Conservation (phyloP, 768 basidiomycete genomes). For the Pleurotus tuber-regium region DNA sequence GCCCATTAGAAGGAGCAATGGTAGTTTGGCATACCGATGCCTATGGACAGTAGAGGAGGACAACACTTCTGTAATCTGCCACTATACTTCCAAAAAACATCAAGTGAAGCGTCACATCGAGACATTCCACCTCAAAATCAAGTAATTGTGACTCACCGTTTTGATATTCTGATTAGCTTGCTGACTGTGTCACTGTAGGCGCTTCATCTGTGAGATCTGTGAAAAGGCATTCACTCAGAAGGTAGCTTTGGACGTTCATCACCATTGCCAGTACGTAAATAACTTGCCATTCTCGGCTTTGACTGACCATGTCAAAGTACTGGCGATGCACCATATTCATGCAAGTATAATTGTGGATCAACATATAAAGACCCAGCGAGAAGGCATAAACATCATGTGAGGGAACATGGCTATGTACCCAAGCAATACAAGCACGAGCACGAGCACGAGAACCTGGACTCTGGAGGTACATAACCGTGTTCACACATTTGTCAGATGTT, state of each 20-base stretch:
- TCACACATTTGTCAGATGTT: background rate
- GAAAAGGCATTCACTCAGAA: constrained; percentile 56
- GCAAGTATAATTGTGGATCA: constrained; percentile 47
- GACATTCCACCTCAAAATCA: constrained; percentile 57
- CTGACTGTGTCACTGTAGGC: constrained; percentile 30
- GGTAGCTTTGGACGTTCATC: constrained; percentile 56
- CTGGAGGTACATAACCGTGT: constrained; percentile 4
- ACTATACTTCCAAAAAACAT: constrained; percentile 55
- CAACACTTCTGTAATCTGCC: constrained; percentile 25
- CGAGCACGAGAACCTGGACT: constrained; percentile 17
- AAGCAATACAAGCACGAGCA: constrained; percentile 41
- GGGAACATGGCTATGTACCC: constrained; percentile 49
- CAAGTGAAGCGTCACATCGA: constrained; percentile 68
- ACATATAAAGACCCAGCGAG: constrained; percentile 66
- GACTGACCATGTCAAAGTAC: constrained; percentile 38
- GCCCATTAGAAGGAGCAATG: constrained; percentile 15
- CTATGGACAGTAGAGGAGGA: constrained; percentile 27
- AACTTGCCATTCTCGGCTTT: background rate
- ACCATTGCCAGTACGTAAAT: constrained; percentile 44
- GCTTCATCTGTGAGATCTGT: constrained; percentile 52
- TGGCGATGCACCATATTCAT: constrained; percentile 51
- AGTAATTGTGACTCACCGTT: constrained; percentile 35
- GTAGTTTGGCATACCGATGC: constrained; percentile 22
- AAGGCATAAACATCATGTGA: constrained; percentile 58
- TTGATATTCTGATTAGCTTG: background rate